These are phyloP conservation scores for Colletotrichum cereale DNA, from an alignment of 2,329 filamentous ascomycete species.

Conservation along the genomic window DNA sequence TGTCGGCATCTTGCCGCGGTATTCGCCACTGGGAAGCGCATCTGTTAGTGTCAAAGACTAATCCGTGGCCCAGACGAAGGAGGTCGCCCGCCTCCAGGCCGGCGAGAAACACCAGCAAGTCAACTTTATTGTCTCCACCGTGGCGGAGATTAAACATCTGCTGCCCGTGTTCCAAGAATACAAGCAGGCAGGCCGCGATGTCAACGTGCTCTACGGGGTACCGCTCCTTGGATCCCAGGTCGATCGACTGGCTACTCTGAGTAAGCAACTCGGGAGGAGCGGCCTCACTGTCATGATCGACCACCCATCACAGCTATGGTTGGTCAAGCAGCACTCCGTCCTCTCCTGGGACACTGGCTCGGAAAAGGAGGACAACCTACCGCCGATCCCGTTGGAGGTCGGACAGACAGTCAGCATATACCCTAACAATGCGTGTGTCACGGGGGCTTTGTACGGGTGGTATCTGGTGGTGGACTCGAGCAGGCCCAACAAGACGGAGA, in stretches of 20 bases:
- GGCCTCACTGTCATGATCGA: constrained; percentile 70
- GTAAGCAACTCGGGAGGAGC: constrained; percentile 56
- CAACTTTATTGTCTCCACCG: constrained; percentile 70
- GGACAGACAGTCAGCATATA: constrained; percentile 58
- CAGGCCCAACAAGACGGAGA: constrained; percentile 55
- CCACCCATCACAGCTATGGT: constrained; percentile 61
- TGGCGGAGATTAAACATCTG: constrained; percentile 69
- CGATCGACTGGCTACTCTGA: constrained; percentile 61
- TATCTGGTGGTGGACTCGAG: constrained; percentile 65
- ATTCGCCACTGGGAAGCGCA: neutral
- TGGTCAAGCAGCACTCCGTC: constrained; percentile 65
- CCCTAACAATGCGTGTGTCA: constrained; percentile 75
- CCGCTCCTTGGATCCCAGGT: constrained; percentile 68
- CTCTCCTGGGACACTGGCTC: constrained; percentile 61
- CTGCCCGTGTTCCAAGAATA: constrained; percentile 55
- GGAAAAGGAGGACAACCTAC: constrained; percentile 8
- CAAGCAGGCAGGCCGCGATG: constrained; percentile 30
- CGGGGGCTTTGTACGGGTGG: constrained; percentile 71
- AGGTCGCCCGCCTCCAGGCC: constrained; percentile 67
- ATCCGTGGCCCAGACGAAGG: constrained; percentile 58
- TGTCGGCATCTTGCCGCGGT: neutral
- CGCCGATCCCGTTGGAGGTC: constrained; percentile 53
- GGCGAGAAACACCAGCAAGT: constrained; percentile 55
- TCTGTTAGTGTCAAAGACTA: too few species aligned
- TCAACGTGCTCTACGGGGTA: constrained; percentile 69